A percentile compares a stretch with the other conserved stretches of the same genome.
Conservation (phyloP, 1,284 basidiomycete species). For the Ceratobasidium sp. region DNA sequence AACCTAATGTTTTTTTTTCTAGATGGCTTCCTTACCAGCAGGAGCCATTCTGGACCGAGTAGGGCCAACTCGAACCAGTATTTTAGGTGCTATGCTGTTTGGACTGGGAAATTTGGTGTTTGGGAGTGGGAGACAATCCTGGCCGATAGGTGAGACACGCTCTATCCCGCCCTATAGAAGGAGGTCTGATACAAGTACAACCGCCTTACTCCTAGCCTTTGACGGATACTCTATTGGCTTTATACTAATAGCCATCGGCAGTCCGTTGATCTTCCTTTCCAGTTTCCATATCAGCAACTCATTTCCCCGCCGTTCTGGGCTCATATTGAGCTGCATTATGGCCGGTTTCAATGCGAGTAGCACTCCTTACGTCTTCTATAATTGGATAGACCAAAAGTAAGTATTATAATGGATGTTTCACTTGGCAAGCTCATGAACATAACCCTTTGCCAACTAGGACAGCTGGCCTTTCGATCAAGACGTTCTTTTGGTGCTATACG, state of each 20-base stretch:
- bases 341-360: slow-evolving; percentile 60
- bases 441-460: not conserved
- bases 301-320: slow-evolving; percentile 58
- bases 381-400: slow-evolving; percentile 51
- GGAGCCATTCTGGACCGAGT: slow-evolving; percentile 56
- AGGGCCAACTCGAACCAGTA: slow-evolving; percentile 55
- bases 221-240: slow-evolving; percentile 55
- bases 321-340: slow-evolving; percentile 59
- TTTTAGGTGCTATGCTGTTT: slow-evolving; percentile 55
- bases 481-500: slow-evolving; percentile 58
- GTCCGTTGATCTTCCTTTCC: slow-evolving; percentile 54
- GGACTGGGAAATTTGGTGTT: slow-evolving; percentile 55
- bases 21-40: slow-evolving; percentile 56
- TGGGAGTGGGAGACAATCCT: slow-evolving; percentile 50
- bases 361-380: slow-evolving; percentile 57
- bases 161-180: slow-evolving; percentile 15
- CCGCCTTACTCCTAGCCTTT: slow-evolving; percentile 52
- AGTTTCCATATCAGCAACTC: slow-evolving; percentile 58
- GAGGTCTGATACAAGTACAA: not conserved
- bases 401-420: slow-evolving; percentile 8
- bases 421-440: not conserved
- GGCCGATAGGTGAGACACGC: slow-evolving; percentile 36
- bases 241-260: slow-evolving; percentile 58
- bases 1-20: not conserved
- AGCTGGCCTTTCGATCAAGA: slow-evolving; percentile 51